These are phyloP conservation scores for Heliocybe sulcata DNA, from an alignment of 1,284 basidiomycete species.

Conservation along the genomic window DNA sequence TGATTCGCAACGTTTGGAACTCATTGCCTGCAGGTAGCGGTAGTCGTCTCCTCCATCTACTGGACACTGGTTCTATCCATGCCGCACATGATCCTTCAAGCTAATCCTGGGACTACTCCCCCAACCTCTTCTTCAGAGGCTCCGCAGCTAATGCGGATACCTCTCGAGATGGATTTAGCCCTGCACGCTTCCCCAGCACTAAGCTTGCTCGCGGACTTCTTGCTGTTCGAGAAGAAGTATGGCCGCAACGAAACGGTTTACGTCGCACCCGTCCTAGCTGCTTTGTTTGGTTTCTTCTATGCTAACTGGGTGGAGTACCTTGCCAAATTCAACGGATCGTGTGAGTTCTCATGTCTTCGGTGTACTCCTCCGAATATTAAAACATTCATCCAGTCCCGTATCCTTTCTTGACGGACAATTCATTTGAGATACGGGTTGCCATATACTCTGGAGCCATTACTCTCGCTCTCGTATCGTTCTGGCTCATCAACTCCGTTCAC, in stretches of 20 bases:
- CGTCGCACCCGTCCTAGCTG: constrained; percentile 37
- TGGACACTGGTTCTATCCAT: constrained; percentile 52
- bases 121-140: constrained; percentile 29
- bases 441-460: constrained; percentile 52
- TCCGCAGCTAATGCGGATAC: constrained; percentile 39
- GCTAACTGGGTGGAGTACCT: constrained; percentile 64
- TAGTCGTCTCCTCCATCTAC: constrained; percentile 69
- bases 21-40: constrained; percentile 36
- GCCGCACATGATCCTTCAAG: constrained; percentile 45
- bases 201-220: constrained; percentile 62
- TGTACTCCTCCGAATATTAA: not conserved
- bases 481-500: constrained; percentile 38
- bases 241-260: constrained; percentile 31
- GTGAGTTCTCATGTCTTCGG: constrained; percentile 33
- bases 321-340: constrained; percentile 52
- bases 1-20: constrained; percentile 4
- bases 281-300: constrained; percentile 45
- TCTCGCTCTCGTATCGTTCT: constrained; percentile 53
- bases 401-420: constrained; percentile 67
- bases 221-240: constrained; percentile 60
- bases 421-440: constrained; percentile 40
- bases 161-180: constrained; percentile 55
- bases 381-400: constrained; percentile 54
- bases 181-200: constrained; percentile 63
- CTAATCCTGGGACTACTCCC: constrained; percentile 18